Evolutionary conservation across 257 asterid genomes (phyloP).

Genomic region (Schizonepeta tenuifolia): DNA sequence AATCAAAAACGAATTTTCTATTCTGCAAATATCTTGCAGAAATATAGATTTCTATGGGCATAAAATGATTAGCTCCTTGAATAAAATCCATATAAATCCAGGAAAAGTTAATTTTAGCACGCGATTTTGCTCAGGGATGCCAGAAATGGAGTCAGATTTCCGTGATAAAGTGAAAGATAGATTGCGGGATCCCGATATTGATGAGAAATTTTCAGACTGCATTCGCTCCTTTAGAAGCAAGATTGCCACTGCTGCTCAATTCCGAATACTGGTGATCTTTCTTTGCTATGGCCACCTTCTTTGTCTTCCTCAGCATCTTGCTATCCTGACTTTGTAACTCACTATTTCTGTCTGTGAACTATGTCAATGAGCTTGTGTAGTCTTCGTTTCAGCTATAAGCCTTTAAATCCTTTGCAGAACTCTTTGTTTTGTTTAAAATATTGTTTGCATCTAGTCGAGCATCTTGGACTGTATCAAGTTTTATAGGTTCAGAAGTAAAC

Average conservation of each 20-base stretch:
- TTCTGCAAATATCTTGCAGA: constrained; percentile 30
- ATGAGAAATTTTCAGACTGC: constrained; percentile 58
- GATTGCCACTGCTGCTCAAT: constrained; percentile 54
- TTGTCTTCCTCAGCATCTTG: constrained; percentile 28
- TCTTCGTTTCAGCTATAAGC: constrained; percentile 20
- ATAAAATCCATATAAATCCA: constrained; percentile 8
- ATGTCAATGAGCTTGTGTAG: constrained; percentile 10
- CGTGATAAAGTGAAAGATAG: constrained; percentile 67
- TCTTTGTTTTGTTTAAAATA: not conserved
- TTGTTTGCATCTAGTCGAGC: constrained; percentile 14
- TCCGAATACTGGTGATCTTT: constrained; percentile 57
- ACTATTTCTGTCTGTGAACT: constrained; percentile 17
- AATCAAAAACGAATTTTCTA: constrained; percentile 16
- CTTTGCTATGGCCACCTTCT: constrained; percentile 28
- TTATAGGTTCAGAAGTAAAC: not conserved
- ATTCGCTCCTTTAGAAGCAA: constrained; percentile 55
- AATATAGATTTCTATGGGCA: constrained; percentile 10
- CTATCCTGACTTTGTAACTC: constrained; percentile 6
- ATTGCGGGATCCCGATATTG: constrained; percentile 51
- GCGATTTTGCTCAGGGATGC: constrained; percentile 55
- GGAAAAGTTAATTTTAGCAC: constrained; percentile 30
- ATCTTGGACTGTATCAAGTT: constrained; percentile 15
- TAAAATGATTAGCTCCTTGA: constrained; percentile 20
- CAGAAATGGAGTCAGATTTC: constrained; percentile 55
- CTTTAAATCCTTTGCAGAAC: constrained; percentile 1